Percentiles rank a stretch among this genome's conserved stretches.
Evolutionary conservation across 371 early-diverging fungal genomes (phyloP).

Genomic region (Rhizopus microsporus): DNA sequence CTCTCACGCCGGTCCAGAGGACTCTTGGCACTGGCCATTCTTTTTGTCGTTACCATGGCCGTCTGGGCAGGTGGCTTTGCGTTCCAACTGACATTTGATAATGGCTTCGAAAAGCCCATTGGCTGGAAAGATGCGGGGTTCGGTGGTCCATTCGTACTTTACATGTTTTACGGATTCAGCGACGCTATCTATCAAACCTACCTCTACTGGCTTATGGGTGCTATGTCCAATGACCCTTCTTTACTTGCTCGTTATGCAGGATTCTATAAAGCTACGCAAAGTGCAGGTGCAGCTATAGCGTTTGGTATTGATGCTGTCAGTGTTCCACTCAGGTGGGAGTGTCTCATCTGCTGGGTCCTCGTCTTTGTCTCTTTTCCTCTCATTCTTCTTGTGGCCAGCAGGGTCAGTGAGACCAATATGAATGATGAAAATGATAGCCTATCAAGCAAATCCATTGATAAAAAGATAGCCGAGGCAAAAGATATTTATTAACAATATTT

Average conservation of each 20-base stretch:
- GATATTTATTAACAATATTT: too few relatives aligned
- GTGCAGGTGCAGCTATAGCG: slow-evolving; percentile 45
- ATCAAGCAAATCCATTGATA: neutral
- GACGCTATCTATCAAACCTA: slow-evolving; percentile 75
- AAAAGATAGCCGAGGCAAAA: too few relatives aligned
- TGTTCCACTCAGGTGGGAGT: slow-evolving; percentile 38
- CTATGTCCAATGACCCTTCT: slow-evolving; percentile 70
- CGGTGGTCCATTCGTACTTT: slow-evolving; percentile 66
- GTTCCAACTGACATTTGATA: slow-evolving; percentile 56
- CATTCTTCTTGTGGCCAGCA: slow-evolving; percentile 32
- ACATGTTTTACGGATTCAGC: slow-evolving; percentile 62
- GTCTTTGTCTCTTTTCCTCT: slow-evolving; percentile 40
- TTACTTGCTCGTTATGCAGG: slow-evolving; percentile 74
- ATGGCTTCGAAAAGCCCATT: slow-evolving; percentile 27
- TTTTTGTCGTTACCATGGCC: slow-evolving; percentile 51
- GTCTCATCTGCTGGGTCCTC: slow-evolving; percentile 37
- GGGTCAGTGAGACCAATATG: slow-evolving; percentile 29
- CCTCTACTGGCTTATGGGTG: slow-evolving; percentile 80
- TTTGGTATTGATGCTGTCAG: slow-evolving; percentile 42
- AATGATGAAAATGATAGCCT: neutral
- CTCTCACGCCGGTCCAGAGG: slow-evolving; percentile 57
- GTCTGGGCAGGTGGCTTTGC: slow-evolving; percentile 67
- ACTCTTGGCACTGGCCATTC: slow-evolving; percentile 45
- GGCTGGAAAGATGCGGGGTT: slow-evolving; percentile 32
- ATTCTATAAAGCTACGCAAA: slow-evolving; percentile 71